These are phyloP conservation scores for Tubosaeta sp. DNA, from an alignment of 768 basidiomycete species.

Conservation along the genomic window DNA sequence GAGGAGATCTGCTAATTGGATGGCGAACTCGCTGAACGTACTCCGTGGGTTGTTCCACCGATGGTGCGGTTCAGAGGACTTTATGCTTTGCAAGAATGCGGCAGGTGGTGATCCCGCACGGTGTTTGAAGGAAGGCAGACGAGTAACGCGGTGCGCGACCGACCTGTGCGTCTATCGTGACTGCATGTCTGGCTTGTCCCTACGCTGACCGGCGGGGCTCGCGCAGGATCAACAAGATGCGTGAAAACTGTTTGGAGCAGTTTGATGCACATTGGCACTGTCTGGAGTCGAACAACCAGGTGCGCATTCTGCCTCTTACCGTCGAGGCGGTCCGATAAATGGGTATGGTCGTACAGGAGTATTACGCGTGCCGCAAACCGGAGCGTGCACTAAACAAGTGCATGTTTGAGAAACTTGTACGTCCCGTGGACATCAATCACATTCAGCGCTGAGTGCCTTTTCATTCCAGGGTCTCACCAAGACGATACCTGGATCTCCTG, in stretches of 20 bases:
- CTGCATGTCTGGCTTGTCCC: background rate
- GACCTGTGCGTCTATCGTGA: conserved; percentile 61
- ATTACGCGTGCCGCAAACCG: conserved; percentile 81
- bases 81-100: conserved; percentile 97
- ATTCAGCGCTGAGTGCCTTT: background rate
- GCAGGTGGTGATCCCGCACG: conserved; percentile 77
- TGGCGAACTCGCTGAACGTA: background rate
- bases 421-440: conserved; percentile 28
- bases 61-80: conserved; percentile 59
- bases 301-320: conserved; percentile 33
- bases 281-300: conserved; percentile 93
- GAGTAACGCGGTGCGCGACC: conserved; percentile 91
- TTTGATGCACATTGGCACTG: conserved; percentile 95
- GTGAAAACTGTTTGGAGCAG: conserved; percentile 82
- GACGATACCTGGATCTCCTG: conserved; percentile 84
- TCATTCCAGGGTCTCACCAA: conserved; percentile 78
- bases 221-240: conserved; percentile 83
- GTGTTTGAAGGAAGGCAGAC: conserved; percentile 92
- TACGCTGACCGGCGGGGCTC: background rate
- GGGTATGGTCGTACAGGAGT: conserved; percentile 65
- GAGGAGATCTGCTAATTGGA: conserved; percentile 4
- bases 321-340: background rate
- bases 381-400: conserved; percentile 88
- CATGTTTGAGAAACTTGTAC: conserved; percentile 93
- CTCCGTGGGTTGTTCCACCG: background rate